phyloP scores from a whole-genome alignment of 306 rosid genomes.

The Pueraria montana region DNA sequence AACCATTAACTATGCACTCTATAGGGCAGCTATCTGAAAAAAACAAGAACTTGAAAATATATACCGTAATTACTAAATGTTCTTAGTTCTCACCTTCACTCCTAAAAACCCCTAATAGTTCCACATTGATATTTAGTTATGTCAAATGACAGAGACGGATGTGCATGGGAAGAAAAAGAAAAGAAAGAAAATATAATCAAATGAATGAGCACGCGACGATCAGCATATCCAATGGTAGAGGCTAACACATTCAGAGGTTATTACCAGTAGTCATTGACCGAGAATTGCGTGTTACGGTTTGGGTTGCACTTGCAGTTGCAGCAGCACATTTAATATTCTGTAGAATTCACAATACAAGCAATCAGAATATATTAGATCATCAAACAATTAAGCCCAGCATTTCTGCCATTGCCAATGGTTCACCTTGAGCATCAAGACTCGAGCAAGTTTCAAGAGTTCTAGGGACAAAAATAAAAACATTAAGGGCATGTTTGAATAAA shows the following conservation, averaged over 20 bases:
- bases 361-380: constrained; percentile 36
- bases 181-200: constrained; percentile 11
- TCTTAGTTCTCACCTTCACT: not conserved
- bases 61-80: not conserved
- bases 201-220: constrained; percentile 22
- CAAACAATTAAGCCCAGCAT: constrained; percentile 4
- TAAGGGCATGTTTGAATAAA: too few relatives aligned
- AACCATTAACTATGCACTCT: not conserved
- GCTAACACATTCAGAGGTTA: constrained; percentile 8
- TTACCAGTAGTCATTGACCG: constrained; percentile 77
- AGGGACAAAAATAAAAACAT: not conserved
- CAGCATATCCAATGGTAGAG: constrained; percentile 4
- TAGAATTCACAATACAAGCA: constrained; percentile 43
- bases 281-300: constrained; percentile 63
- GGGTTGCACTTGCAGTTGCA: constrained; percentile 64
- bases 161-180: not conserved
- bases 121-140: constrained; percentile 2
- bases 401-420: not conserved
- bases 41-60: not conserved
- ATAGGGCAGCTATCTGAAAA: not conserved
- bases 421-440: constrained; percentile 3
- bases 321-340: constrained; percentile 74
- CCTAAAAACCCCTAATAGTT: not conserved
- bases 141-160: not conserved
- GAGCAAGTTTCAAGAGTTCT: not conserved